These are phyloP conservation scores for Botrytis fragariae DNA, from an alignment of 2,329 filamentous ascomycete genomes.

Conservation along the genomic window DNA sequence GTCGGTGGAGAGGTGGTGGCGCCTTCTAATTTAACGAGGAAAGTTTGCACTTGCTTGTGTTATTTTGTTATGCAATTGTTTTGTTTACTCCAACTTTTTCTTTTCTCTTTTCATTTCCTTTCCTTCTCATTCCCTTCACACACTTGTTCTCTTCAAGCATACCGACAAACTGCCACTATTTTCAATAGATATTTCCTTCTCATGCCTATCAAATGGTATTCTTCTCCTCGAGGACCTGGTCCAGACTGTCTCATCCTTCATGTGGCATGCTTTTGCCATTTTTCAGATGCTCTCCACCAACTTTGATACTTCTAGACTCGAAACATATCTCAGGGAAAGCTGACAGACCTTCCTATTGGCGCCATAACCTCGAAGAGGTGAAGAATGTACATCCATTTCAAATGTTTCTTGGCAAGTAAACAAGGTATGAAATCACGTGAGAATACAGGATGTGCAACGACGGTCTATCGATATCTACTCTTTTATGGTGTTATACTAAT, in stretches of 20 bases:
- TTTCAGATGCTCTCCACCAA: not conserved
- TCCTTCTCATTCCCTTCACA: not conserved
- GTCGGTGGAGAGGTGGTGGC: not conserved
- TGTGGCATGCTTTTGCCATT: not conserved
- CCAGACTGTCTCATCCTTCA: not conserved
- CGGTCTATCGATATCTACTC: not conserved
- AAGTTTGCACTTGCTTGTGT: not conserved
- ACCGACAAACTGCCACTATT: not conserved
- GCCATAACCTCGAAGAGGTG: not conserved
- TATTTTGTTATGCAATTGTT: not conserved
- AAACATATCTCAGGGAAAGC: not conserved
- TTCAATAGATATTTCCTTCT: not conserved
- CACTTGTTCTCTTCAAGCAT: not conserved
- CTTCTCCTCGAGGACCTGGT: not conserved
- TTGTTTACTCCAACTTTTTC: not conserved
- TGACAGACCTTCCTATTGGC: not conserved
- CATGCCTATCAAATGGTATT: not conserved
- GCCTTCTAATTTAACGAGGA: not conserved
- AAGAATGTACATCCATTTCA: slow-evolving; percentile 17
- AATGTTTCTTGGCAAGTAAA: not conserved
- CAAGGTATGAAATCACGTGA: not conserved
- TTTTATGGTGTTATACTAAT: not conserved
- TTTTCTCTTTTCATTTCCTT: not conserved
- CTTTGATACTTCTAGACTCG: too few species aligned
- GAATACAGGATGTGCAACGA: too few species aligned